phyloP scores from a whole-genome alignment of 306 rosid species.

The Astragalus membranaceus region DNA sequence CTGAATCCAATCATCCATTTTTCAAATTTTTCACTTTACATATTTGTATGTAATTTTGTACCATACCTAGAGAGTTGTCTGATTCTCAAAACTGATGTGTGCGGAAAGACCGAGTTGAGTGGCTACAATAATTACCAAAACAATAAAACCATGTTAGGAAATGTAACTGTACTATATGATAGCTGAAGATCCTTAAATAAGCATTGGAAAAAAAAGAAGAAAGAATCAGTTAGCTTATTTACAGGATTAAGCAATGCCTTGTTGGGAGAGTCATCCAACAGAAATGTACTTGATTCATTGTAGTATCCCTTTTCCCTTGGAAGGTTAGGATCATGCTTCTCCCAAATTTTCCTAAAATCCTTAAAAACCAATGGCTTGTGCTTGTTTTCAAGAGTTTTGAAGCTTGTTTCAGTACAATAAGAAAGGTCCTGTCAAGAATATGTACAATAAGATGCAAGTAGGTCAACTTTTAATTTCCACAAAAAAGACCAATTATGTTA shows the following conservation, averaged over 20 bases:
- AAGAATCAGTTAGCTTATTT: neutral
- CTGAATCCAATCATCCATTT: too few relatives aligned
- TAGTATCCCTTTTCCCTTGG: constrained; percentile 73
- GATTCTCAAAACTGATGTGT: constrained; percentile 37
- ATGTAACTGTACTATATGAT: too few relatives aligned
- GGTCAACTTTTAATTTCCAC: neutral
- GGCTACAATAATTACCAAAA: constrained; percentile 34
- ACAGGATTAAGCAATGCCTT: constrained; percentile 83
- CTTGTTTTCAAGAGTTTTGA: constrained; percentile 51
- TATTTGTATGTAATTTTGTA: neutral
- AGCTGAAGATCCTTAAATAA: neutral
- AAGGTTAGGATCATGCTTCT: constrained; percentile 59
- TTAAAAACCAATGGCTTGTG: constrained; percentile 64
- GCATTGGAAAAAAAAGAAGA: neutral
- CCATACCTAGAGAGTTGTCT: constrained; percentile 54
- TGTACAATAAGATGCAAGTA: neutral
- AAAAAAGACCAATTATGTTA: neutral
- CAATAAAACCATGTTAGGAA: constrained; percentile 8
- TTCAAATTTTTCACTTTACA: too few relatives aligned
- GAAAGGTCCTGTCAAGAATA: constrained; percentile 43
- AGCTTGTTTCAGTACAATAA: constrained; percentile 51
- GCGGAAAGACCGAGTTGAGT: constrained; percentile 55
- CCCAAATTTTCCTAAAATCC: constrained; percentile 79
- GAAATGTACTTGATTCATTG: constrained; percentile 58
- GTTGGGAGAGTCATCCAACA: constrained; percentile 89